Evolutionary conservation across 2,329 filamentous ascomycete genomes (phyloP).

Genomic region (Westerdykella aurantiaca): DNA sequence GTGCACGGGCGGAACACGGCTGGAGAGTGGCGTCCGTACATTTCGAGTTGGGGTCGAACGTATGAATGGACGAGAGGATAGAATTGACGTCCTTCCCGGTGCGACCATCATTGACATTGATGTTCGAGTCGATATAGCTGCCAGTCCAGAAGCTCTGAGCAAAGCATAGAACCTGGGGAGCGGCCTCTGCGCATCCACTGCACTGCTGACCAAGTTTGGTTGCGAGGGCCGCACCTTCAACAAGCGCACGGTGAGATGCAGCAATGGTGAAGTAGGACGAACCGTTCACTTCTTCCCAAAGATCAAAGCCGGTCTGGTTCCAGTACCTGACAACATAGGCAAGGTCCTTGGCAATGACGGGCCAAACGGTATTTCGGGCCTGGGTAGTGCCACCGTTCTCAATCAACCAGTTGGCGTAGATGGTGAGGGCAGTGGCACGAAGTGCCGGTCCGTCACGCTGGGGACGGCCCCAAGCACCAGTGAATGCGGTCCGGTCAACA

Average conservation of each 20-base stretch:
- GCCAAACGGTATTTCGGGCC: slow-evolving; percentile 55
- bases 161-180: slow-evolving; percentile 67
- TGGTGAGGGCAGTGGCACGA: slow-evolving; percentile 65
- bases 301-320: slow-evolving; percentile 60
- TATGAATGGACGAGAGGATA: slow-evolving; percentile 50
- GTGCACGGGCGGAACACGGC: slow-evolving; percentile 56
- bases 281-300: slow-evolving; percentile 77
- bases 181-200: slow-evolving; percentile 56
- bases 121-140: slow-evolving; percentile 63
- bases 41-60: slow-evolving; percentile 60
- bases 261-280: slow-evolving; percentile 75
- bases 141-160: slow-evolving; percentile 68
- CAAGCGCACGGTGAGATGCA: slow-evolving; percentile 59
- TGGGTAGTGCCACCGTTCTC: slow-evolving; percentile 50
- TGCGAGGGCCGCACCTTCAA: slow-evolving; percentile 63
- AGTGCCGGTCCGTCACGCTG: slow-evolving; percentile 76
- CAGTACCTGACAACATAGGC: slow-evolving; percentile 67
- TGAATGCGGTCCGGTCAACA: slow-evolving; percentile 58
- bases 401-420: slow-evolving; percentile 67
- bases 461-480: slow-evolving; percentile 67
- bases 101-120: slow-evolving; percentile 53
- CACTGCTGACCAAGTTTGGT: slow-evolving; percentile 56
- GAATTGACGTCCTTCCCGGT: slow-evolving; percentile 68
- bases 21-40: slow-evolving; percentile 71
- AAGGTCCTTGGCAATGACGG: slow-evolving; percentile 69